Percentiles rank a stretch among this genome's conserved stretches.
These are phyloP conservation scores for Cyberlindnera mrakii DNA, from an alignment of 805 yeast genomes.

Conservation along the genomic window DNA sequence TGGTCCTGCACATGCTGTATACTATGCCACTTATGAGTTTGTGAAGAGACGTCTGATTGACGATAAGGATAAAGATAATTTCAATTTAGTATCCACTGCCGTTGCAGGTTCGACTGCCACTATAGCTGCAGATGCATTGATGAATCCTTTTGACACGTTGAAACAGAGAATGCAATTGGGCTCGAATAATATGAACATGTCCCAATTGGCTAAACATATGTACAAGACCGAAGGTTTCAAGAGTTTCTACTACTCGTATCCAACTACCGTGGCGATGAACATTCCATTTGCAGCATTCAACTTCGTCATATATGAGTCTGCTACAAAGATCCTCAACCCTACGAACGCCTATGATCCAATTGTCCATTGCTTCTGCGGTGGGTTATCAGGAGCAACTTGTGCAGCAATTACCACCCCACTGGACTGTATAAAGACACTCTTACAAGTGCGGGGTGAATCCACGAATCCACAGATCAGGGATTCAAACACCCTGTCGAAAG, in stretches of 20 bases:
- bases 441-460: conserved; percentile 70
- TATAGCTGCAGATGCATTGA: conserved; percentile 86
- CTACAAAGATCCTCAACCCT: conserved; percentile 77
- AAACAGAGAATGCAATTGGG: conserved; percentile 89
- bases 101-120: conserved; percentile 90
- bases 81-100: conserved; percentile 80
- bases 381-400: conserved; percentile 89
- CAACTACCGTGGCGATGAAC: conserved; percentile 86
- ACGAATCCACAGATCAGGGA: conserved; percentile 41
- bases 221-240: conserved; percentile 58
- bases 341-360: conserved; percentile 75
- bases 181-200: conserved; percentile 19
- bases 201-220: conserved; percentile 39
- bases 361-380: conserved; percentile 88
- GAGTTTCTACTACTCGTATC: conserved; percentile 90
- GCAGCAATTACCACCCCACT: conserved; percentile 94
- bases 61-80: conserved; percentile 28
- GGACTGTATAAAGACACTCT: conserved; percentile 86
- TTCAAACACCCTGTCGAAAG: conserved; percentile 63
- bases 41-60: conserved; percentile 37
- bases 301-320: conserved; percentile 85
- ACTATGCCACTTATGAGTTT: conserved; percentile 89
- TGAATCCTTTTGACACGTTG: conserved; percentile 95
- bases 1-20: conserved; percentile 99
- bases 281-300: conserved; percentile 94